A percentile compares a stretch with the other conserved stretches of the same genome.
Conservation (phyloP, 371 early-diverging fungal species). For the Rhizomucor pusillus region DNA sequence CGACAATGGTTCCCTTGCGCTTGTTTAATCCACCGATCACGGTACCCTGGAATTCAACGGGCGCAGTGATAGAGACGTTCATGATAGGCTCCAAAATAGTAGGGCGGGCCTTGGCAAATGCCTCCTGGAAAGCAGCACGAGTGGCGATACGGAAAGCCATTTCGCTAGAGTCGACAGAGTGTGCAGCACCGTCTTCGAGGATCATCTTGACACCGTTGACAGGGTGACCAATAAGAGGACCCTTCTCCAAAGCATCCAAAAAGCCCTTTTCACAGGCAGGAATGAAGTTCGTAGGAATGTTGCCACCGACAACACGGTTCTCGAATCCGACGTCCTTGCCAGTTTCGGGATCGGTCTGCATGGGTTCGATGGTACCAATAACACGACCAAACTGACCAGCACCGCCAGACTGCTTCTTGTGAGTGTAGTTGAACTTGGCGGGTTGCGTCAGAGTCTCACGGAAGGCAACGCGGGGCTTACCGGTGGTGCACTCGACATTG, state of each 20-base stretch:
- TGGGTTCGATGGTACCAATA: conserved; percentile 89
- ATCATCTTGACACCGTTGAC: conserved; percentile 87
- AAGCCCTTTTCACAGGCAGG: conserved; percentile 98
- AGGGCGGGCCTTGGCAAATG: conserved; percentile 78
- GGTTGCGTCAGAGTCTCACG: conserved; percentile 85
- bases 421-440: conserved; percentile 92
- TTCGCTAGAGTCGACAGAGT: conserved; percentile 96
- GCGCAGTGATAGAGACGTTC: conserved; percentile 90
- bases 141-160: conserved; percentile 95
- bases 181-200: conserved; percentile 93
- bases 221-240: conserved; percentile 89
- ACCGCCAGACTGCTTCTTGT: conserved; percentile 98
- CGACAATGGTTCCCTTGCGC: conserved; percentile 93
- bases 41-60: conserved; percentile 93
- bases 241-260: conserved; percentile 89
- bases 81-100: conserved; percentile 95
- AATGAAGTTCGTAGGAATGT: conserved; percentile 92
- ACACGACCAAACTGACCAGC: conserved; percentile 96
- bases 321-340: conserved; percentile 57
- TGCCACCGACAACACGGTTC: conserved; percentile 89
- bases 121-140: conserved; percentile 86
- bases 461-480: conserved; percentile 97
- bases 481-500: conserved; percentile 88
- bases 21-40: conserved; percentile 93
- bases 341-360: conserved; percentile 54